phyloP scores from a whole-genome alignment of 352 stramenopile species.

The Bremia lactucae region DNA sequence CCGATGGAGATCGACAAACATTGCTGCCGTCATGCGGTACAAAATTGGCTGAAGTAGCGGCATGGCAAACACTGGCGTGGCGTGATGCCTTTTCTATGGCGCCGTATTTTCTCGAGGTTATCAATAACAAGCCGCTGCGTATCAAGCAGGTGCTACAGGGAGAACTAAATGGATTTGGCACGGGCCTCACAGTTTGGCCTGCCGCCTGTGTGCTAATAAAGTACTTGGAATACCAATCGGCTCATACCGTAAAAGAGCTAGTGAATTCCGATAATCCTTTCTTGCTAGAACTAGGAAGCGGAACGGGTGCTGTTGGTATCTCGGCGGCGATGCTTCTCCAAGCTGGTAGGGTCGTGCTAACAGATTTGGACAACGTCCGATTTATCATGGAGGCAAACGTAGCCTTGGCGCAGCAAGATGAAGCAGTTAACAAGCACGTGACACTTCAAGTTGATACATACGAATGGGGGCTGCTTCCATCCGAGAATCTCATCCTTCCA shows the following conservation, averaged over 20 bases:
- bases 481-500: conserved; percentile 18
- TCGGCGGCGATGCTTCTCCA: conserved; percentile 80
- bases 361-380: conserved; percentile 83
- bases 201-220: conserved; percentile 75
- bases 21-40: conserved; percentile 7
- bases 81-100: conserved; percentile 58
- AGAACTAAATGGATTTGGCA: conserved; percentile 73
- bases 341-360: conserved; percentile 69
- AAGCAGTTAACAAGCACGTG: conserved; percentile 15
- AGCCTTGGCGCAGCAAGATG: conserved; percentile 23
- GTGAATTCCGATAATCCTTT: conserved; percentile 15
- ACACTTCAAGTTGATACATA: conserved; percentile 72
- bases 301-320: conserved; percentile 87
- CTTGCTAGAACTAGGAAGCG: conserved; percentile 86
- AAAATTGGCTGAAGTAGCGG: conserved; percentile 4
- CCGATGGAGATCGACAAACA: conserved; percentile 11
- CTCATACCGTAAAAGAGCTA: conserved; percentile 20
- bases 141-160: conserved; percentile 71
- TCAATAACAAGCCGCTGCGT: conserved; percentile 31
- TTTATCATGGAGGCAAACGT: conserved; percentile 88
- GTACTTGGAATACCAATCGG: conserved; percentile 47
- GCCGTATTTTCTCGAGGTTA: conserved; percentile 45
- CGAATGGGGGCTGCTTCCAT: conserved; percentile 76
- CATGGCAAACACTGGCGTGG: conserved; percentile 70
- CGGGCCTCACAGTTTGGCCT: conserved; percentile 73